phyloP scores from a whole-genome alignment of 1,284 basidiomycete genomes.

The Tetrapyrgos nigripes region DNA sequence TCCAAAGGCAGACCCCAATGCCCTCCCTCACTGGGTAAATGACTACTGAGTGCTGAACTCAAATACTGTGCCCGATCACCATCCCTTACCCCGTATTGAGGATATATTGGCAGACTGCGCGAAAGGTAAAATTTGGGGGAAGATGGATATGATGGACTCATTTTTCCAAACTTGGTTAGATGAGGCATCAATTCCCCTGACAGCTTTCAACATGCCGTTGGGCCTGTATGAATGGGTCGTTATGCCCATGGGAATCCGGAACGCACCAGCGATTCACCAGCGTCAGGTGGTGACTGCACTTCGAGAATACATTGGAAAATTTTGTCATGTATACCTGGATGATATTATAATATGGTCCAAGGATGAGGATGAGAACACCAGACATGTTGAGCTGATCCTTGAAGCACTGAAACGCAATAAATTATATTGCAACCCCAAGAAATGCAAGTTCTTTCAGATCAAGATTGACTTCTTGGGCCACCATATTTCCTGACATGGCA shows the following conservation, averaged over 20 bases:
- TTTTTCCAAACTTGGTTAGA: no score
- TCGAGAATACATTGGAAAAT: slow-evolving; percentile 16
- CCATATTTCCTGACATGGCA: slow-evolving; percentile 22
- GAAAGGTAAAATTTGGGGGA: no score
- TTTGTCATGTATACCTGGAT: slow-evolving; percentile 26
- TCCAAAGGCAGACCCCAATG: slow-evolving; percentile 38
- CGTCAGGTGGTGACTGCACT: slow-evolving; percentile 34
- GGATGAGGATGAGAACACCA: slow-evolving; percentile 37
- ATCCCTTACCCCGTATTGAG: no score
- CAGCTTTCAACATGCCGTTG: slow-evolving; percentile 35
- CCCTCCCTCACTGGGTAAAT: slow-evolving; percentile 39
- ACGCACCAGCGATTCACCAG: slow-evolving; percentile 40
- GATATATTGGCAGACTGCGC: no score
- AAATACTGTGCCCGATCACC: no score
- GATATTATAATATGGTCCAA: no score
- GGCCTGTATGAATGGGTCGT: slow-evolving; percentile 39
- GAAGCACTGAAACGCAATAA: slow-evolving; percentile 19
- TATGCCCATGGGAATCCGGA: no score
- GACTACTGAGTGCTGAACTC: slow-evolving; percentile 40
- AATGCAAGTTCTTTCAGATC: slow-evolving; percentile 22
- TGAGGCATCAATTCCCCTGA: slow-evolving; percentile 35
- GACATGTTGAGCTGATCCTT: slow-evolving; percentile 34
- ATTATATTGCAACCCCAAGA: slow-evolving; percentile 35
- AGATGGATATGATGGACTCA: no score
- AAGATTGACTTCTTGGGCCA: no score